phyloP scores from a whole-genome alignment of 129 eudicot species.

The Helichrysum umbraculigerum region DNA sequence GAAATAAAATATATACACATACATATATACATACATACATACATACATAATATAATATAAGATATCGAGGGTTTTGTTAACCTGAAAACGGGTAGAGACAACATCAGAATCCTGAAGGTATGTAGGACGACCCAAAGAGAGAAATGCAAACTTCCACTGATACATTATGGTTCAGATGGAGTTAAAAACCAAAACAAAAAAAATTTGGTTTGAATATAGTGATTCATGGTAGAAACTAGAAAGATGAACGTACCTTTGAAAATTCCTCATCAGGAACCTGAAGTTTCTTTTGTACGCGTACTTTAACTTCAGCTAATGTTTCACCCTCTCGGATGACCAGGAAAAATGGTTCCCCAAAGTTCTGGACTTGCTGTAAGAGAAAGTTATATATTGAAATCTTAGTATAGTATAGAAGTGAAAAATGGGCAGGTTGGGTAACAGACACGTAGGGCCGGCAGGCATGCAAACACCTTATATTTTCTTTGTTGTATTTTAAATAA shows the following conservation, averaged over 20 bases:
- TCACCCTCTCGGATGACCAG: constrained; percentile 82
- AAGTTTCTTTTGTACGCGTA: constrained; percentile 76
- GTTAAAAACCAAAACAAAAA: neutral
- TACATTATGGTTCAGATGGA: neutral
- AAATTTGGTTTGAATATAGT: neutral
- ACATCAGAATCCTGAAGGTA: constrained; percentile 71
- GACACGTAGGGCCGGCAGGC: neutral
- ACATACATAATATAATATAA: neutral
- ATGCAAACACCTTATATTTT: neutral
- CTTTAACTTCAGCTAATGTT: constrained; percentile 66
- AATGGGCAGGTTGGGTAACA: neutral
- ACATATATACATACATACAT: neutral
- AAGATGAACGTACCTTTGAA: constrained; percentile 52
- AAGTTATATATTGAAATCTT: neutral
- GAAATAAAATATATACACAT: constrained; percentile 7
- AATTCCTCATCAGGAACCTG: constrained; percentile 90
- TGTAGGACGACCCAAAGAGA: constrained; percentile 81
- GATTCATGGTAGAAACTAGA: neutral
- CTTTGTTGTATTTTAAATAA: neutral
- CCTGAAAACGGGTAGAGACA: constrained; percentile 85
- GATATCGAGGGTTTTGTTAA: constrained; percentile 23
- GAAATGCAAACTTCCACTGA: constrained; percentile 91
- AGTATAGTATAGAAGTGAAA: neutral
- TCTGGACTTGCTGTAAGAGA: constrained; percentile 57
- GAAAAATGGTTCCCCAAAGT: constrained; percentile 87